phyloP scores from a whole-genome alignment of 2,329 filamentous ascomycete species.

The Capronia americana region DNA sequence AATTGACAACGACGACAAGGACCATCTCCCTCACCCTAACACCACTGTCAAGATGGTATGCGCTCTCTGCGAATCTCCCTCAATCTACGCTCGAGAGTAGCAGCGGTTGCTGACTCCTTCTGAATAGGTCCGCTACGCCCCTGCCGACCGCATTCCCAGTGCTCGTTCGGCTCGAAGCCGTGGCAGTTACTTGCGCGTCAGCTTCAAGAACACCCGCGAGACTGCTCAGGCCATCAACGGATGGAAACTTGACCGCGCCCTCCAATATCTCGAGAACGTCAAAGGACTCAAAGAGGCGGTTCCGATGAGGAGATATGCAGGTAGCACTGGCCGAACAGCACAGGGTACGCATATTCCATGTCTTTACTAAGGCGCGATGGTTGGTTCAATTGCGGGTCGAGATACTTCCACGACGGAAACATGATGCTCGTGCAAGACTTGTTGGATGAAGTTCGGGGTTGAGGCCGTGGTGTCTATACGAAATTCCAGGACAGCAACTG shows the following conservation, averaged over 20 bases:
- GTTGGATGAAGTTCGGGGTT: neutral
- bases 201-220: slow-evolving; percentile 99
- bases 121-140: slow-evolving; percentile 89
- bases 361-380: neutral
- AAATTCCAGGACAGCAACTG: slow-evolving; percentile 10
- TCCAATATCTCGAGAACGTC: slow-evolving; percentile 98
- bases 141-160: slow-evolving; percentile 77
- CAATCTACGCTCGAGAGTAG: neutral
- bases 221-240: slow-evolving; percentile 99
- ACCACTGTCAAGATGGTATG: slow-evolving; percentile 37
- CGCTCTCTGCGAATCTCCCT: neutral
- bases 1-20: slow-evolving; percentile 35
- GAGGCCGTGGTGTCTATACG: neutral
- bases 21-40: slow-evolving; percentile 29
- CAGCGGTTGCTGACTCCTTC: slow-evolving; percentile 23
- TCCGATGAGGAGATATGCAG: slow-evolving; percentile 96
- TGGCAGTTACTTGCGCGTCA: slow-evolving; percentile 98
- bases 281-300: slow-evolving; percentile 96
- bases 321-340: slow-evolving; percentile 91
- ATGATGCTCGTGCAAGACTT: neutral
- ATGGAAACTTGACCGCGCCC: slow-evolving; percentile 94
- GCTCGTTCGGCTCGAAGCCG: slow-evolving; percentile 96
- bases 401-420: neutral
- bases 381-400: neutral
- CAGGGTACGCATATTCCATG: slow-evolving; percentile 75